These are phyloP conservation scores for Fraxinus dipetala DNA, from an alignment of 305 asterid genomes.

Conservation along the genomic window DNA sequence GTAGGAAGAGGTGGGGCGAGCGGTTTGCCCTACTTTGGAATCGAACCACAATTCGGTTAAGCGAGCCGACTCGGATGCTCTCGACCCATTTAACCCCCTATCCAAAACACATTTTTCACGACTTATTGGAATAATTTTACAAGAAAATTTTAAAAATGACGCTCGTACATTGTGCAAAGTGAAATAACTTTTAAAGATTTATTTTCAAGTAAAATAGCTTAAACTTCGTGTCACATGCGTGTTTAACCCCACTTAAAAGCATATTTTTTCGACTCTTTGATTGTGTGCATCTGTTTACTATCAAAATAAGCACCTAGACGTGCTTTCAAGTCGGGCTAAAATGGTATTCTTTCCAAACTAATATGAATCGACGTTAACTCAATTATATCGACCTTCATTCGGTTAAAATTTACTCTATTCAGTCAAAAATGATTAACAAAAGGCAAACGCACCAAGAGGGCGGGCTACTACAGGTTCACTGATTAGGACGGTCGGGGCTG, in stretches of 20 bases:
- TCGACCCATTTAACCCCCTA: not conserved
- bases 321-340: not conserved
- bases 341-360: not conserved
- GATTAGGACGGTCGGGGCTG: not conserved
- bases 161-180: not conserved
- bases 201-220: not conserved
- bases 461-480: not conserved
- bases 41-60: not conserved
- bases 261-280: no score
- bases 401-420: not conserved
- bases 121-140: not conserved
- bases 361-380: not conserved
- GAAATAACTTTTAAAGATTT: not conserved
- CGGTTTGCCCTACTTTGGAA: not conserved
- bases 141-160: not conserved
- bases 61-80: not conserved
- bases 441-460: not conserved
- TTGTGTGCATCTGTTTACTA: no score
- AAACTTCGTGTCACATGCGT: not conserved
- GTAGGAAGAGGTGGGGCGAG: not conserved
- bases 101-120: no score
- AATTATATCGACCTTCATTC: not conserved
- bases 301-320: not conserved
- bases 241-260: not conserved
- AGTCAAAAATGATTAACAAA: not conserved